These are phyloP conservation scores for Lactarius tabidus DNA, from an alignment of 768 basidiomycete species.

Conservation along the genomic window DNA sequence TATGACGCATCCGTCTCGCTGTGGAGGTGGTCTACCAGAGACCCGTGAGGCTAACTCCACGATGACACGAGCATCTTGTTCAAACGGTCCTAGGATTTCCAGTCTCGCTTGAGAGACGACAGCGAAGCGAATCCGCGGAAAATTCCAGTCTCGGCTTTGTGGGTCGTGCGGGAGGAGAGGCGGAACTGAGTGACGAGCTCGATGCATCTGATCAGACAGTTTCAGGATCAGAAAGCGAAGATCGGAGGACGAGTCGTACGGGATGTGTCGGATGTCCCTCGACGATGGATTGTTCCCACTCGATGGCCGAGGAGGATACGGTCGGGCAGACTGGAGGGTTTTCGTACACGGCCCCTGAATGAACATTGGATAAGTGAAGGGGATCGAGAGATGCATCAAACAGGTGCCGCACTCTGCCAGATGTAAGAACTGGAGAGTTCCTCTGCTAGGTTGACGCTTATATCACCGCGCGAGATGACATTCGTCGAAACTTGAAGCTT, in stretches of 20 bases:
- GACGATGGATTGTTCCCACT: slow-evolving; percentile 57
- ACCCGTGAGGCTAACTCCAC: slow-evolving; percentile 34
- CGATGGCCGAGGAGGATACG: slow-evolving; percentile 40
- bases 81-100: slow-evolving; percentile 43
- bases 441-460: slow-evolving; percentile 36
- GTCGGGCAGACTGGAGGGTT: slow-evolving; percentile 42
- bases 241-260: slow-evolving; percentile 31
- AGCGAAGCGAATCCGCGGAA: slow-evolving; percentile 47
- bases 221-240: not conserved
- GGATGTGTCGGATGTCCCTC: slow-evolving; percentile 60
- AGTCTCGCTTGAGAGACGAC: slow-evolving; percentile 39
- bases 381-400: not conserved
- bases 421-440: slow-evolving; percentile 43
- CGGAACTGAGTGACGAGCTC: slow-evolving; percentile 41
- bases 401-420: slow-evolving; percentile 40
- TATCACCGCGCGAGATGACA: slow-evolving; percentile 33
- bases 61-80: slow-evolving; percentile 34
- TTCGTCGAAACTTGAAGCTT: slow-evolving; percentile 44
- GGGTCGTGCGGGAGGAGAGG: slow-evolving; percentile 19
- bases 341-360: slow-evolving; percentile 38
- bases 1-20: slow-evolving; percentile 33
- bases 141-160: slow-evolving; percentile 44
- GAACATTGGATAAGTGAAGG: not conserved
- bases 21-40: slow-evolving; percentile 31
- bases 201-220: slow-evolving; percentile 45